Evolutionary conservation across 352 stramenopile genomes (phyloP), one percentile per base, ranked within the genome.

Genomic region (Globisporangium nagaii): DNA sequence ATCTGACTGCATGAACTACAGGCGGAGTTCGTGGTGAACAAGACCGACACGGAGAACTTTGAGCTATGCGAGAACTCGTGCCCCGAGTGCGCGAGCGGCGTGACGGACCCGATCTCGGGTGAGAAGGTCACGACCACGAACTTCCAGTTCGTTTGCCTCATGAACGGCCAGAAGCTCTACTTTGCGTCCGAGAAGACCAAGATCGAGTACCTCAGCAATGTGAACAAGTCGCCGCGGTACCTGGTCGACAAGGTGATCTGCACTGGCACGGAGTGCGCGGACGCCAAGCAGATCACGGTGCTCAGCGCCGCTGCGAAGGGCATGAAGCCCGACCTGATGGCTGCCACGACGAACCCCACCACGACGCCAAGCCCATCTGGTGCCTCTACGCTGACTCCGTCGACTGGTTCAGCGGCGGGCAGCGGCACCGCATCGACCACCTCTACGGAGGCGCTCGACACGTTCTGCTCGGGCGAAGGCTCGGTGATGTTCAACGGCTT

Each of bases 401-500:
- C 58, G 27, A 61, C 62, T 4, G 66, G 56, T 30, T 57, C 63
- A 13, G 17, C 47, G 12, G 32, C 58, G 1, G 30, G 45, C n/a
- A 64, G 50, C 5, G 36, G 9, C 24, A 62, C 66, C 9, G 30
- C 60, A 0, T 65, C 64, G 3, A 55, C 63, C 13, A 63, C 50
- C 19, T 52, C 45, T 9, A 65, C 62, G 10, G 60, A 63, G 6
- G 20, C 46, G 27, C 40, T 44, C 24, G 41, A 64, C 35, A 46
- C 59, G 19, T 89, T 89, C 37, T 89, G 79, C 55, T 70, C 73
- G 24, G 79, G 76, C 51, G 70, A 80, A 61, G 79, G 79, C 20
- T 86, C 81, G 4, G 76, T 86, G 40, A 92, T 92, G 82, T 88
- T 90, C 51, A 88, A 88, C 49, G 82, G 82, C 34, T 93, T 93